Conservation (phyloP, 805 yeast genomes). For the Limtongia smithiae region DNA sequence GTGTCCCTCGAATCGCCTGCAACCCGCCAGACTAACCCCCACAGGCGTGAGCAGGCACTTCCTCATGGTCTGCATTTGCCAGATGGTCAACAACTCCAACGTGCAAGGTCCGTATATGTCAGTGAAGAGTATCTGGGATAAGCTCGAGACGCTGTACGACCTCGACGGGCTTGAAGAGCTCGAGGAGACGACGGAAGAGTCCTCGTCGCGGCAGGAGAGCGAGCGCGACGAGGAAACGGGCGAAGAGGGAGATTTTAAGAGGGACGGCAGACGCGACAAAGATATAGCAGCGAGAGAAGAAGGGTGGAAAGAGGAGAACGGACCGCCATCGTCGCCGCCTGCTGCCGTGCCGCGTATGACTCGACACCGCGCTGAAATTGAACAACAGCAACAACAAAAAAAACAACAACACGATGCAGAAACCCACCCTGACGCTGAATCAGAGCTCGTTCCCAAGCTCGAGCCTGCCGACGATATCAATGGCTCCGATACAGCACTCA, state of each 20-base stretch:
- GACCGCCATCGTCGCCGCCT: slow-evolving; percentile 4
- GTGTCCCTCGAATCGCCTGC: slow-evolving; percentile 13
- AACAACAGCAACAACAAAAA: slow-evolving; percentile 1
- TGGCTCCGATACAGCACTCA: too few species aligned
- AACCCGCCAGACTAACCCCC: background rate
- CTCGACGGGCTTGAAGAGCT: slow-evolving; percentile 55
- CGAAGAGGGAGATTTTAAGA: slow-evolving; percentile 7
- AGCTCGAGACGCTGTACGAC: slow-evolving; percentile 53
- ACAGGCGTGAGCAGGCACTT: slow-evolving; percentile 37
- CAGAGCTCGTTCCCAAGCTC: too few species aligned
- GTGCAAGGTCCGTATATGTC: slow-evolving; percentile 38
- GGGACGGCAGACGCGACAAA: too few species aligned
- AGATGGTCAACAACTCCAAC: slow-evolving; percentile 32
- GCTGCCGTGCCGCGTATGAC: too few species aligned
- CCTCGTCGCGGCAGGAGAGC: slow-evolving; percentile 7
- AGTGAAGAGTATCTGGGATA: slow-evolving; percentile 55
- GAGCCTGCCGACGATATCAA: too few species aligned
- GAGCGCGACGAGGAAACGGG: slow-evolving; percentile 23
- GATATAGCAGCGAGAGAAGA: too few species aligned
- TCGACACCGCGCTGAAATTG: slow-evolving; percentile 12
- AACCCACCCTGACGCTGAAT: too few species aligned
- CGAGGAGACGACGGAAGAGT: slow-evolving; percentile 28
- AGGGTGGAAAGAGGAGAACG: too few species aligned
- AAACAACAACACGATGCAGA: too few species aligned
- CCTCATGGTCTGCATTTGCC: slow-evolving; percentile 37